Conservation (phyloP, 2,329 filamentous ascomycete genomes). For the Talaromyces sp. region DNA sequence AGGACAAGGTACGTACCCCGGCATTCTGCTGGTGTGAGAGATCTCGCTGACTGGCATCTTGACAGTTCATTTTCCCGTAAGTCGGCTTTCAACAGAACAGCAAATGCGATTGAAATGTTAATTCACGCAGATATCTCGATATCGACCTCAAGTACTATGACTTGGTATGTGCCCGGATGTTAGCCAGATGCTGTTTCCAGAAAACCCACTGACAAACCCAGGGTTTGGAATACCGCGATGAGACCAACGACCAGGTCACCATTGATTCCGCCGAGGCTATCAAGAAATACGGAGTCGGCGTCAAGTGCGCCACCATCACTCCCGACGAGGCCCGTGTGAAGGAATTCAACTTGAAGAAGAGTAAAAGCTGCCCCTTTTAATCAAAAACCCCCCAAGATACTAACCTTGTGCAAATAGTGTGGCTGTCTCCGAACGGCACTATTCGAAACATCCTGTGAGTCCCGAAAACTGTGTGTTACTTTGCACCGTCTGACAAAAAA, state of each 20-base stretch:
- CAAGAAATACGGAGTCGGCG: slow-evolving; percentile 97
- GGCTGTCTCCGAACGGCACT: slow-evolving; percentile 95
- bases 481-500: not conserved
- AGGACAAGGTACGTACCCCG: slow-evolving; percentile 67
- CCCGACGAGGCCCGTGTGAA: slow-evolving; percentile 94
- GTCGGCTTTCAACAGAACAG: slow-evolving; percentile 14
- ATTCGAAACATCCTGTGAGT: slow-evolving; percentile 60
- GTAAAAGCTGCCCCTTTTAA: slow-evolving; percentile 47
- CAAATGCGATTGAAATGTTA: not conserved
- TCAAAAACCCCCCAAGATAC: slow-evolving; percentile 13
- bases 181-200: not conserved
- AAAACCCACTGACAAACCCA: slow-evolving; percentile 19
- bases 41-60: slow-evolving; percentile 1
- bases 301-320: slow-evolving; percentile 99
- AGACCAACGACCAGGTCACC: slow-evolving; percentile 96
- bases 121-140: slow-evolving; percentile 67
- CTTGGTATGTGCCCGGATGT: slow-evolving; percentile 44
- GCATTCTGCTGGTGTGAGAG: not conserved
- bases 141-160: slow-evolving; percentile 99
- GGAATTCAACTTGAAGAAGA: slow-evolving; percentile 99
- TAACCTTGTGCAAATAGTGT: slow-evolving; percentile 59
- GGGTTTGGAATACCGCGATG: slow-evolving; percentile 87
- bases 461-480: slow-evolving; percentile 3
- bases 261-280: slow-evolving; percentile 93
- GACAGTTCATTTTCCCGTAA: slow-evolving; percentile 75